Percentiles rank a stretch among this genome's conserved stretches.
Evolutionary conservation across 495 filamentous ascomycete genomes (phyloP).

Genomic region (Cladorrhinum samala): DNA sequence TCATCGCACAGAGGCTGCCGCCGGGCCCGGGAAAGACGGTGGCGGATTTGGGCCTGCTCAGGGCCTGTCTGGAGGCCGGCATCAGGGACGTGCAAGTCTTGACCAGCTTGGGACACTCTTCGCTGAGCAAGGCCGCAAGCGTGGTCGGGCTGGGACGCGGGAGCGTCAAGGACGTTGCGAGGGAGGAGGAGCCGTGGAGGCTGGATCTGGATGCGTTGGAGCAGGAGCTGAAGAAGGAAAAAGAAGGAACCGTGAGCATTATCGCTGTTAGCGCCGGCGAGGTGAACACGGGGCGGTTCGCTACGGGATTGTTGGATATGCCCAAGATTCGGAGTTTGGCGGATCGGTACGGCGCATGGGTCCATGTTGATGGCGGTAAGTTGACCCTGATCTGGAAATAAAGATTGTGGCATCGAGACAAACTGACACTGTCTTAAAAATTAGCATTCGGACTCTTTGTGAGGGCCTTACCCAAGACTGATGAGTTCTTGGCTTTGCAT

Average conservation of each 20-base stretch:
- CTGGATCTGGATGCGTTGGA: slow-evolving; percentile 58
- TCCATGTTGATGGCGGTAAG: slow-evolving; percentile 78
- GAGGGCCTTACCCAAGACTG: slow-evolving; percentile 52
- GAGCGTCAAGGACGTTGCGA: slow-evolving; percentile 55
- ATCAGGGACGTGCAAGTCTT: slow-evolving; percentile 67
- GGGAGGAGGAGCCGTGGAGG: slow-evolving; percentile 50
- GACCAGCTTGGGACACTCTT: slow-evolving; percentile 77
- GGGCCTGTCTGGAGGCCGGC: slow-evolving; percentile 56
- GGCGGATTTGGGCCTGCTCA: slow-evolving; percentile 62
- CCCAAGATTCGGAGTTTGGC: slow-evolving; percentile 58
- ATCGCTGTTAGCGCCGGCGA: slow-evolving; percentile 77
- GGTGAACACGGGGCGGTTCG: slow-evolving; percentile 86
- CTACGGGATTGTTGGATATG: slow-evolving; percentile 58
- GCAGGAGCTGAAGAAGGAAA: slow-evolving; percentile 41
- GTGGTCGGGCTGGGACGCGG: slow-evolving; percentile 72
- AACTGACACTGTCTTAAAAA: no score
- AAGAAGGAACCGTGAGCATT: slow-evolving; percentile 59
- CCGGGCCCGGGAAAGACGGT: slow-evolving; percentile 38
- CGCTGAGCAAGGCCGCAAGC: slow-evolving; percentile 73
- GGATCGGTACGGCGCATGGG: slow-evolving; percentile 71
- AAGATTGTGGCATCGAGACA: no score
- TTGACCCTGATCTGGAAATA: no score
- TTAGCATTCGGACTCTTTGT: slow-evolving; percentile 86
- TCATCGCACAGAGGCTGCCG: slow-evolving; percentile 42
- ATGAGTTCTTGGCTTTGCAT: slow-evolving; percentile 54